Base-by-base conservation (phyloP, 495 filamentous ascomycete species). In the Penicillium manginii region DNA sequence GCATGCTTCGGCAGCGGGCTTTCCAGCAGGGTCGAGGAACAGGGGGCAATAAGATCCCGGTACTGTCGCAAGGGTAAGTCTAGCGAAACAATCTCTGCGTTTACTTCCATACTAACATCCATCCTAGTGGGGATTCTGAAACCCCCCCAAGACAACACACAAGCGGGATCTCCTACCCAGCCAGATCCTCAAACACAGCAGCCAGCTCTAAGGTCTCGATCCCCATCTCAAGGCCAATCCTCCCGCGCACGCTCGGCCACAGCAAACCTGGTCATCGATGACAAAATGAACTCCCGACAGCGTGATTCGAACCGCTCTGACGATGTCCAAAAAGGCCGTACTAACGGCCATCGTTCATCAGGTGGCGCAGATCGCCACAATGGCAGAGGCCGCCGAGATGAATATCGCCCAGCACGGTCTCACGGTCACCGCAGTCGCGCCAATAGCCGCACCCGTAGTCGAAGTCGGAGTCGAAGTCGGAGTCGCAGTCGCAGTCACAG, bases 171-270 rank as follows among this genome's bases (percentile, higher is more conserved):
- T 76, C 73, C 31, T 68, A 65, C 55, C 76, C 23, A 26, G 7
- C 74, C 8, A 26, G 59, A 61, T 10, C 75, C 79, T 31, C 67
- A 69, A 69, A 54, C 84, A 3, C 59, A 23, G 17, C 55, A 8
- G 62, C 62, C 75, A n/a, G 71, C 65, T 57, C 76, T 75, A 15
- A 71, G 64, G 9, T 67, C 75, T 45, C 71, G 61, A 52, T 68
- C 86, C 33, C 82, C 81, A 61, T 81, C 83, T 14, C 78, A 84
- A 22, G 73, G 72, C 39, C 81, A 76, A 58, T 74, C 72, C 42
- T 80, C 85, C 68, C 84, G 83, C n/a, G 79, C 85, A 60, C 84
- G 81, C 12, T 88, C 86, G 4, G 65, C 74, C 8, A 85, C 79
- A 23, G 63, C 67, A 0, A 74, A 79, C 12, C 74, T 75, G 29